phyloP scores from a whole-genome alignment of 2,329 filamentous ascomycete species.

The Emergomyces africanus region DNA sequence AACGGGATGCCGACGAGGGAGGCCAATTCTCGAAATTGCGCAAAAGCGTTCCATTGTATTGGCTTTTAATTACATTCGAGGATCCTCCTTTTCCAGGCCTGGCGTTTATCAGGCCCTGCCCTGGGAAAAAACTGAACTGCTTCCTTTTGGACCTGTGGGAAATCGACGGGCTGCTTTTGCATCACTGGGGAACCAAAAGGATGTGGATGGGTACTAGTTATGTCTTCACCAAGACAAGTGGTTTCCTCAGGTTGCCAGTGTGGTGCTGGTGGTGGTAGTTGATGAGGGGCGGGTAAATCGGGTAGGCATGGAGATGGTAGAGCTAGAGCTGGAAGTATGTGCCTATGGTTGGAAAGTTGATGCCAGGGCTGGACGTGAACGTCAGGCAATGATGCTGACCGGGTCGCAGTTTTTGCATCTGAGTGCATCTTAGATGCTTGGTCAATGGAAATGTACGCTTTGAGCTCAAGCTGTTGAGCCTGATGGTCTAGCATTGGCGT shows the following conservation, averaged over 20 bases:
- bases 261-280: not conserved
- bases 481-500: not conserved
- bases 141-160: constrained; percentile 1
- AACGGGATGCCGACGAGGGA: not conserved
- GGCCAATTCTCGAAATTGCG: not conserved
- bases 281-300: not conserved
- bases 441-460: constrained; percentile 48
- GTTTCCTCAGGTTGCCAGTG: not conserved
- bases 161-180: not conserved
- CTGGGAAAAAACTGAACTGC: not conserved
- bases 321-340: not conserved
- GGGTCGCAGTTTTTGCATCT: not conserved
- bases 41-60: not conserved
- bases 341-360: not conserved
- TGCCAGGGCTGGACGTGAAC: not conserved
- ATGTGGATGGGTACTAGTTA: not conserved
- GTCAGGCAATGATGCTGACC: not conserved
- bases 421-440: constrained; percentile 33
- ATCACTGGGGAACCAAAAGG: not conserved
- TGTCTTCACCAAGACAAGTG: not conserved
- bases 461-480: constrained; percentile 28
- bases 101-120: not conserved
- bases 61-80: not conserved
- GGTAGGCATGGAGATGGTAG: not conserved
- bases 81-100: not conserved